phyloP scores from a whole-genome alignment of 805 yeast species.

The Cyberlindnera maclurae region DNA sequence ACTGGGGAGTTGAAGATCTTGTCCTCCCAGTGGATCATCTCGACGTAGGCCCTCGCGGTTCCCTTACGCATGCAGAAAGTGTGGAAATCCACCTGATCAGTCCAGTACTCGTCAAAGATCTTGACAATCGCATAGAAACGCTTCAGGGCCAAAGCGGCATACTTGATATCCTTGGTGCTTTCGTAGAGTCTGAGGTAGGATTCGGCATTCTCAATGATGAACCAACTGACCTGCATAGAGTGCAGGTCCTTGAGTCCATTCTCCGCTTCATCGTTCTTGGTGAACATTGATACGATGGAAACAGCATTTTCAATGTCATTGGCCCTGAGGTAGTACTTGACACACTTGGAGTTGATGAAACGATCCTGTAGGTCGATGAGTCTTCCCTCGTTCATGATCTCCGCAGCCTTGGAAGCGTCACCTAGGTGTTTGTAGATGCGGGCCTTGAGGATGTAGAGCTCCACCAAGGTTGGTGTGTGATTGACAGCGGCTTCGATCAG shows the following conservation, averaged over 20 bases:
- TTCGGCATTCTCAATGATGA: conserved; percentile 76
- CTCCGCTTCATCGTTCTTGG: conserved; percentile 73
- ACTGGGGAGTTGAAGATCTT: conserved; percentile 60
- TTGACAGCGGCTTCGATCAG: conserved; percentile 55
- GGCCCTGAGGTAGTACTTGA: conserved; percentile 76
- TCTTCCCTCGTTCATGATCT: conserved; percentile 63
- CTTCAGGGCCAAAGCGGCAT: conserved; percentile 71
- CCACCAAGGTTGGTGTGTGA: conserved; percentile 82
- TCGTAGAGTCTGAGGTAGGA: conserved; percentile 58
- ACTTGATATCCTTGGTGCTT: conserved; percentile 34
- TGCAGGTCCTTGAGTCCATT: conserved; percentile 85
- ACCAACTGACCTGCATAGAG: conserved; percentile 89
- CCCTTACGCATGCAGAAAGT: conserved; percentile 87
- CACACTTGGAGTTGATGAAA: conserved; percentile 81
- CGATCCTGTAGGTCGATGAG: conserved; percentile 81
- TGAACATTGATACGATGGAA: conserved; percentile 67
- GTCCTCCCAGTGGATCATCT: conserved; percentile 80
- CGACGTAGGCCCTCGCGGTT: conserved; percentile 76
- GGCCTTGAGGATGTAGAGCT: conserved; percentile 73
- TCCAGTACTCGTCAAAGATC: conserved; percentile 61
- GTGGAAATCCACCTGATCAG: conserved; percentile 93
- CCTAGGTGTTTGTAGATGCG: conserved; percentile 70
- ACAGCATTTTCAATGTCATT: conserved; percentile 68
- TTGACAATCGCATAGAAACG: conserved; percentile 62
- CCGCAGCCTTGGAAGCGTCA: conserved; percentile 54